These are phyloP conservation scores for Orobanche coerulescens DNA, from an alignment of 257 asterid species.

Conservation along the genomic window DNA sequence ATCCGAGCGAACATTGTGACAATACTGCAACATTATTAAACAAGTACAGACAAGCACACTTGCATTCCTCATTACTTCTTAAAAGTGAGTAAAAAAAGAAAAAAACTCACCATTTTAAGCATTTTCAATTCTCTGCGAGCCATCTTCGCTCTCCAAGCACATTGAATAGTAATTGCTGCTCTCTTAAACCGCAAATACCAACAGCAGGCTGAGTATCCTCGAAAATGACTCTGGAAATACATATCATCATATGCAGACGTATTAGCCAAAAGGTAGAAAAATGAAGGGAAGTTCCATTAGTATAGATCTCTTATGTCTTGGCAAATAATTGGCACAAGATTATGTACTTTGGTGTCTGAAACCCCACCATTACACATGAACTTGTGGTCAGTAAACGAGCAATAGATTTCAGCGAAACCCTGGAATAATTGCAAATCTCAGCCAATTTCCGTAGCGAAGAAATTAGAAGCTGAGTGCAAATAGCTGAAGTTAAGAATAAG, in stretches of 20 bases:
- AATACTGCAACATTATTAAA: slow-evolving; percentile 2
- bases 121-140: slow-evolving; percentile 49
- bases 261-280: slow-evolving; percentile 9
- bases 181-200: slow-evolving; percentile 39
- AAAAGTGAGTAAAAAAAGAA: neutral
- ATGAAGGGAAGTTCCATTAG: slow-evolving; percentile 8
- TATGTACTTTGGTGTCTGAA: neutral
- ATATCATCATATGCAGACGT: slow-evolving; percentile 6
- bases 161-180: slow-evolving; percentile 50
- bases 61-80: neutral
- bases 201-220: slow-evolving; percentile 30
- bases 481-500: neutral
- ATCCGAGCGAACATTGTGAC: neutral
- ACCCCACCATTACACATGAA: neutral
- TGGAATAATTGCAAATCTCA: neutral
- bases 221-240: slow-evolving; percentile 44
- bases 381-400: neutral
- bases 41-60: neutral
- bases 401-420: neutral
- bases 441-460: neutral
- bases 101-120: slow-evolving; percentile 53
- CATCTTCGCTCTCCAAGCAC: slow-evolving; percentile 52
- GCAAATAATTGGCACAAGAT: neutral
- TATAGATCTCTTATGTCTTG: neutral
- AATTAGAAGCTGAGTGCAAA: neutral